Evolutionary conservation across 2,329 filamentous ascomycete species (phyloP), one percentile per base, ranked within the genome.

Genomic region (Cladosporium halotolerans): DNA sequence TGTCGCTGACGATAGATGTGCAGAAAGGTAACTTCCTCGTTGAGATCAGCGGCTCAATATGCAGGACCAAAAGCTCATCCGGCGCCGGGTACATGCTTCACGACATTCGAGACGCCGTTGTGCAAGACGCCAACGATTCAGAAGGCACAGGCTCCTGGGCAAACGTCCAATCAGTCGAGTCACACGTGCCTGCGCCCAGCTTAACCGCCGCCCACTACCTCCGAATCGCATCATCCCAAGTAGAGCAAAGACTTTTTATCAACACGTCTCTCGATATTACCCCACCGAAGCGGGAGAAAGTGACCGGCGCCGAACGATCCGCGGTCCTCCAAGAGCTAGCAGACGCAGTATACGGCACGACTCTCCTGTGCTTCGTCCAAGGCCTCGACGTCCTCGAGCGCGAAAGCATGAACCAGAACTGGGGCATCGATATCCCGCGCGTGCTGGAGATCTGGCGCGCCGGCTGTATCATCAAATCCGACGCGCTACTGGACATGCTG

Each of bases 401-500:
- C 8, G 73, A 75, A 1, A 76, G 78, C 52, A 67, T 70, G 40
- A 71, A 79, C 42, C 72, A 81, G 61, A 70, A 70, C 9, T 83
- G 80, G 80, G 64, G 64, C 7, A 65, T 77, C 28, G 60, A 72
- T 34, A 69, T 72, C 42, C 55, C 53, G 8, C 65, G 67, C 10
- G 64, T 74, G 13, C 59, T 76, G 11, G 66, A 72, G 60, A 77
- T 83, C 53, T 83, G 80, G 80, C 74, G 79, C 3, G 77, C 73
- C 1, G 80, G 81, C 1, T 83, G 80, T 61, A 83, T 83, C 60
- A 83, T 84, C 62, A 75, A 79, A 55, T 73, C 75, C 0, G 78
- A 82, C 52, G 68, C 75, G 45, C 78, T 84, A 43, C 71, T 74
- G 2, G 76, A 80, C 54, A 61, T 82, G 34, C 67, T 83, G 4